A percentile compares a stretch with the other conserved stretches of the same genome.
These are phyloP conservation scores for Schizothecium vesticola DNA, from an alignment of 495 filamentous ascomycete genomes.

Conservation along the genomic window DNA sequence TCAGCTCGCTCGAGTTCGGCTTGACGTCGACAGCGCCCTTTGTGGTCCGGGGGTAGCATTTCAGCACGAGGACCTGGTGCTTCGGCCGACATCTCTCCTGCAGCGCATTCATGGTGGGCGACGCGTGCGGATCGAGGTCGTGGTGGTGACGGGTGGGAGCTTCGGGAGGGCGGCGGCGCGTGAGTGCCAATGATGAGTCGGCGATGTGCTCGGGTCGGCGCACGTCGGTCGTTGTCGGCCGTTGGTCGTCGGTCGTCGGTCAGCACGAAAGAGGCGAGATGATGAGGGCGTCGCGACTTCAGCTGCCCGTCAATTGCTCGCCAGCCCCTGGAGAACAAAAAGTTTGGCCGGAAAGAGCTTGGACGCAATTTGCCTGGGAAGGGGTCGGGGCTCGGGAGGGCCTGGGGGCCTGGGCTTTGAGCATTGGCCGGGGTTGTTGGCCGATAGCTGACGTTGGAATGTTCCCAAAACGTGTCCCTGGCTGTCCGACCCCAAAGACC, in stretches of 20 bases:
- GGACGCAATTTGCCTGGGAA: conserved; percentile 8
- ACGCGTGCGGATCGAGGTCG: not conserved
- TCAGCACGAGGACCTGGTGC: conserved; percentile 86
- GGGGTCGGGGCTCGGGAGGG: not conserved
- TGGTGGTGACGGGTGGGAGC: not conserved
- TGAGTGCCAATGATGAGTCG: not conserved
- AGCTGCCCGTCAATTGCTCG: not conserved
- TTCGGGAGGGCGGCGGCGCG: not conserved
- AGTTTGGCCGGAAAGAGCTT: conserved; percentile 7
- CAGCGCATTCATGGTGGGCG: conserved; percentile 49
- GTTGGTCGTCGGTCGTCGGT: not conserved
- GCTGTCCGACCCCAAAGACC: not conserved
- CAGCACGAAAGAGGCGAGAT: not conserved
- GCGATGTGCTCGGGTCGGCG: not conserved
- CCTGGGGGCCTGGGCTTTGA: not conserved
- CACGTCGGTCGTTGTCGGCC: not conserved
- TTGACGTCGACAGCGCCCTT: conserved; percentile 86
- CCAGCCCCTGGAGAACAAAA: not conserved
- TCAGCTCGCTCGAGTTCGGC: conserved; percentile 89
- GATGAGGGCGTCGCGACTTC: not conserved
- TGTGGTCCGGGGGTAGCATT: conserved; percentile 86
- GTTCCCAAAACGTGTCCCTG: not conserved
- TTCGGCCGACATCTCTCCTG: conserved; percentile 69
- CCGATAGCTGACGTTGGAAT: not conserved
- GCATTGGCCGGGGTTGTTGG: not conserved